Conservation (phyloP, 352 stramenopile species). For the Plasmopara halstedii region DNA sequence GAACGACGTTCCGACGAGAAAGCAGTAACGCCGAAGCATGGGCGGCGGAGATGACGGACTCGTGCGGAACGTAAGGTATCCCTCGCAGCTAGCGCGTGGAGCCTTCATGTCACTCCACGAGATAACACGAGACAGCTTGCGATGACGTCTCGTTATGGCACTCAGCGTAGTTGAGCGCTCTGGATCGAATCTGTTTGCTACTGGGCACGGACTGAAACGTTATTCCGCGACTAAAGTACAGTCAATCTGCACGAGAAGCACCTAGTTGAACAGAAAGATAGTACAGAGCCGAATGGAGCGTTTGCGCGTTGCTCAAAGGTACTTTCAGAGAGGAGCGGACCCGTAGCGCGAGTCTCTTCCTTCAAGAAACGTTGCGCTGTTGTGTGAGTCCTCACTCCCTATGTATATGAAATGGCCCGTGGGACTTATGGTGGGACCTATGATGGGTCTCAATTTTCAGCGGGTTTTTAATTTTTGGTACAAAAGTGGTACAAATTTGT, state of each 20-base stretch:
- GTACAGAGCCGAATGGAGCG: slow-evolving; percentile 1
- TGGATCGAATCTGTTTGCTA: slow-evolving; percentile 4
- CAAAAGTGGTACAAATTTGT: slow-evolving; percentile 11
- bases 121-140: slow-evolving; percentile 17
- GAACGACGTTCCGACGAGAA: slow-evolving; percentile 82
- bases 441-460: not conserved
- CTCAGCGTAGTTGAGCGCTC: slow-evolving; percentile 5
- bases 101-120: slow-evolving; percentile 70
- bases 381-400: slow-evolving; percentile 12
- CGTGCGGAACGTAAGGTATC: slow-evolving; percentile 80
- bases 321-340: slow-evolving; percentile 2
- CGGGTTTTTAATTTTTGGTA: slow-evolving; percentile 4
- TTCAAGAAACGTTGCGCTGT: slow-evolving; percentile 19
- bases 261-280: slow-evolving; percentile 5
- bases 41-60: slow-evolving; percentile 80
- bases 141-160: slow-evolving; percentile 18
- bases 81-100: slow-evolving; percentile 72
- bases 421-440: not conserved
- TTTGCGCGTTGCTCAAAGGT: not conserved
- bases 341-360: slow-evolving; percentile 19
- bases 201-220: slow-evolving; percentile 1
- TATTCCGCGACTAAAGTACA: slow-evolving; percentile 7
- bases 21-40: slow-evolving; percentile 83
- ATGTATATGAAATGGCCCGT: not conserved
- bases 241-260: not conserved